A percentile compares a stretch with the other conserved stretches of the same genome.
phyloP scores from a whole-genome alignment of 2,329 filamentous ascomycete genomes.

The Epichloe scottii region DNA sequence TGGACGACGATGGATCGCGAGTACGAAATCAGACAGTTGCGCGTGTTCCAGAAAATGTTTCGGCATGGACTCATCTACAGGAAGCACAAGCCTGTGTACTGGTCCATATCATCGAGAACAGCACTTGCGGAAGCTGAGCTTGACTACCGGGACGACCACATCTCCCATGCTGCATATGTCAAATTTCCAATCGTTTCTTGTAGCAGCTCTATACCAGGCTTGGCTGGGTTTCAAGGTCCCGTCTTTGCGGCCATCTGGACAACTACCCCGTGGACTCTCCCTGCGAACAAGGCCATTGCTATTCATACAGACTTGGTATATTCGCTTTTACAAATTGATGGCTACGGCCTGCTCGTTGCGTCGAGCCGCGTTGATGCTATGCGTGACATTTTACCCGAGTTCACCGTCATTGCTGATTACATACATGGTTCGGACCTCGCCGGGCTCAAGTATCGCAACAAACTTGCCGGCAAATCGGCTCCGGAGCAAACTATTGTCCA shows the following conservation, averaged over 20 bases:
- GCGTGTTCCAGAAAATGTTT: slow-evolving; percentile 65
- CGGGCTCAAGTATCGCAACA: slow-evolving; percentile 56
- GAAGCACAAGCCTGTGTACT: slow-evolving; percentile 73
- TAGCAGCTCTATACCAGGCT: slow-evolving; percentile 17
- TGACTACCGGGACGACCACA: slow-evolving; percentile 67
- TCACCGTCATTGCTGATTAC: slow-evolving; percentile 38
- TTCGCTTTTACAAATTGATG: slow-evolving; percentile 45
- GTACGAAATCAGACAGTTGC: slow-evolving; percentile 64
- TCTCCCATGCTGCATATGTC: slow-evolving; percentile 64
- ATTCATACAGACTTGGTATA: slow-evolving; percentile 67
- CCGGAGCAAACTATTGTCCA: slow-evolving; percentile 58
- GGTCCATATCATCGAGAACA: slow-evolving; percentile 68
- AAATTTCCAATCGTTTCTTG: slow-evolving; percentile 55
- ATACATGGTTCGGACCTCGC: slow-evolving; percentile 55
- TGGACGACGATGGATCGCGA: slow-evolving; percentile 70
- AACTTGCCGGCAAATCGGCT: slow-evolving; percentile 48
- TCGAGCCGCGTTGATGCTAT: slow-evolving; percentile 53
- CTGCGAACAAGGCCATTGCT: slow-evolving; percentile 83
- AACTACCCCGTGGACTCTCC: slow-evolving; percentile 94
- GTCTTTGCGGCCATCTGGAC: slow-evolving; percentile 92
- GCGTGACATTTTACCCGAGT: slow-evolving; percentile 35
- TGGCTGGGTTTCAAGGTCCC: slow-evolving; percentile 29
- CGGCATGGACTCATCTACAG: slow-evolving; percentile 63
- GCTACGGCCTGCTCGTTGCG: slow-evolving; percentile 57
- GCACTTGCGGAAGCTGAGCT: slow-evolving; percentile 76